phyloP scores from a whole-genome alignment of 768 basidiomycete species.

The Paxillus ammoniavirescens region DNA sequence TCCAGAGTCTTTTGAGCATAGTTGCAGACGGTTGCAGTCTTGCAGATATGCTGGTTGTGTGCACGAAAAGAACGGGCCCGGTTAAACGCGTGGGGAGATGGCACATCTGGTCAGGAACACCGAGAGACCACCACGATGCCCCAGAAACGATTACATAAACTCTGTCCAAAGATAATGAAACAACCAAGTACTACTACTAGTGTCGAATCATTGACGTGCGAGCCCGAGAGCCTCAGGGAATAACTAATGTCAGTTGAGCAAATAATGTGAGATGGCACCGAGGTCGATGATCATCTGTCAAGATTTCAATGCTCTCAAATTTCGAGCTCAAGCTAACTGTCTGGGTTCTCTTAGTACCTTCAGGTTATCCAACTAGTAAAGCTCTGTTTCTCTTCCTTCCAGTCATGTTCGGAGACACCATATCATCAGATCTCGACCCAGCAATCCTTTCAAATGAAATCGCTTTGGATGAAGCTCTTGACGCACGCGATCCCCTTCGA shows the following conservation, averaged over 20 bases:
- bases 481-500: constrained; percentile 56
- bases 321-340: too few species aligned
- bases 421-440: constrained; percentile 5
- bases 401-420: neutral
- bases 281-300: too few species aligned
- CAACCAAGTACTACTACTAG: too few species aligned
- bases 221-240: too few species aligned
- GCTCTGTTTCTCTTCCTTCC: neutral
- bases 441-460: constrained; percentile 31
- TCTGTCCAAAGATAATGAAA: too few species aligned
- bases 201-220: too few species aligned
- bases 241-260: too few species aligned
- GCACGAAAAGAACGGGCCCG: neutral
- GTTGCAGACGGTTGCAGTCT: neutral
- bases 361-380: neutral
- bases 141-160: neutral
- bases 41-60: neutral
- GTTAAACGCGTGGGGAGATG: neutral
- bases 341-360: neutral
- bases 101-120: neutral
- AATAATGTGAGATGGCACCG: too few species aligned
- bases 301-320: too few species aligned
- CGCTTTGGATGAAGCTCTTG: constrained; percentile 52
- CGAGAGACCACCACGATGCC: neutral
- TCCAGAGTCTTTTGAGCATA: neutral